Evolutionary conservation across 2,329 filamentous ascomycete genomes (phyloP), one percentile per base, ranked within the genome.

Genomic region (Aureobasidium leucospermi): DNA sequence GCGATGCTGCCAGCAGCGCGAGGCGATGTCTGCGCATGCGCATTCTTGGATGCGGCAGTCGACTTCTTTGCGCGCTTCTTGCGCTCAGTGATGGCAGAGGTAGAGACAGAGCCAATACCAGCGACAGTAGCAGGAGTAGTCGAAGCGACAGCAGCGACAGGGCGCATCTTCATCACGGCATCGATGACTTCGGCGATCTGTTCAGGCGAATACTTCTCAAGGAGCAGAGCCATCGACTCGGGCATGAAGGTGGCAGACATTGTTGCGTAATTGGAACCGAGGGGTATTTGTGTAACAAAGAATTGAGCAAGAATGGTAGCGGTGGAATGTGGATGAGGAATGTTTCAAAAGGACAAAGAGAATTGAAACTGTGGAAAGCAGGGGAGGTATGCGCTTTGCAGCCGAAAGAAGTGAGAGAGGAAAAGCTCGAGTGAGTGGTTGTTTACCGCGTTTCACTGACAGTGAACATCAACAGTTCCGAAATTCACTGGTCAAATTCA

Each of bases 261-360:
- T 36, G 11, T 45, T 48, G 46, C 46, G 5, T 36, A 31, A 48
- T 48, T 34, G 31, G 31, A 36, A 48, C 46, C 46, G 46, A 48
- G 46, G 46, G 46, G 19, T 38, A 29, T 38, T 47, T 53, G 48
- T 55, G 61, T 62, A 64, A 67, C 63, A 65, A 68, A 69, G 61
- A 62, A 58, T 64, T 65, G 64, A 64, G 64, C 65, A 63, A 64
- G 65, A 59, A 64, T 61, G 63, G 65, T 19, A 39, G 48, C 31
- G 31, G 51, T 55, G 51, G 39, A 55, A 55, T 55, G 51, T 43
- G 48, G 48, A 55, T 15, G 38, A 55, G 51, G 51, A 55, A 55
- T 55, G 51, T 55, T 45, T 55, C 51, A 55, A 19, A 23, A 39
- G 32, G 36, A 52, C 48, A 52, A 52, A 52, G 48, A 36, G 34